These are phyloP conservation scores for Penicillium sp. DNA, from an alignment of 2,329 filamentous ascomycete species.

Conservation along the genomic window DNA sequence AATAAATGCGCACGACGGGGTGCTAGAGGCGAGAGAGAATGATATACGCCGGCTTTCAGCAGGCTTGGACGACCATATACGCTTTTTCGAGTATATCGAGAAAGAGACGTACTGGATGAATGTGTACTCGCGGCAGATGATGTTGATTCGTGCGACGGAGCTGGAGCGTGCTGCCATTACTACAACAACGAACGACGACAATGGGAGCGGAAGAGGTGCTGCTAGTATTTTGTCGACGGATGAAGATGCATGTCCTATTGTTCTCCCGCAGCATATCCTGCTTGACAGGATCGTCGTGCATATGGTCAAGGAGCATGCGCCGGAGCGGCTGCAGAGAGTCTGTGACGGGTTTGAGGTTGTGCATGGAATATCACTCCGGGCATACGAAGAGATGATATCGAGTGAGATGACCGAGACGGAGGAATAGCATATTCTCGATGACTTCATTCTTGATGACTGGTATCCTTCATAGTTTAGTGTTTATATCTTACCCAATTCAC, in stretches of 20 bases:
- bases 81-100: background rate
- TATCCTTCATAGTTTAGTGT: too few relatives aligned
- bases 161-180: background rate
- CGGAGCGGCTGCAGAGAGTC: background rate
- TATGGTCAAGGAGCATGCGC: constrained; percentile 19
- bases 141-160: background rate
- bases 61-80: background rate
- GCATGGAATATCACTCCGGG: background rate
- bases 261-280: background rate
- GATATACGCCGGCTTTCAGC: background rate
- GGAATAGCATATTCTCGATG: background rate
- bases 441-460: too few relatives aligned
- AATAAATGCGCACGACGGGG: background rate
- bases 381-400: background rate
- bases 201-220: background rate
- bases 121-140: constrained; percentile 3
- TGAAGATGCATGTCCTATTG: background rate
- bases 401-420: background rate
- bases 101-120: constrained; percentile 5
- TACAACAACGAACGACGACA: background rate
- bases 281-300: constrained; percentile 19
- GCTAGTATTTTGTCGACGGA: background rate
- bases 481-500: too few relatives aligned
- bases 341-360: background rate
- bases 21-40: background rate